Evolutionary conservation across 495 filamentous ascomycete species (phyloP), one percentile per base, ranked within the genome.

Genomic region (Apodospora peruviana): DNA sequence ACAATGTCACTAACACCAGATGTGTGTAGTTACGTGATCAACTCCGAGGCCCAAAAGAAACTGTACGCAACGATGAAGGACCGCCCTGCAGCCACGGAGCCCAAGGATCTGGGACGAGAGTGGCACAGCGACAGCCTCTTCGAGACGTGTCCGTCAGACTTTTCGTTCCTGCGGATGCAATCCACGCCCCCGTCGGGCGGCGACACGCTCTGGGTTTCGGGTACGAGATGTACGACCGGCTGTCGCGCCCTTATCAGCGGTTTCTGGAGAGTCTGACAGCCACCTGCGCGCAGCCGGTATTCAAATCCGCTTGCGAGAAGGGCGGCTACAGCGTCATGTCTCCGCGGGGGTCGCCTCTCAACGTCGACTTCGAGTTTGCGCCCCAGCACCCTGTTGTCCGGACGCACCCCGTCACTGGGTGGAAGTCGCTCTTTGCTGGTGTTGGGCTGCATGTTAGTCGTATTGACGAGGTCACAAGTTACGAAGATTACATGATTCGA

Each of bases 11-110:
- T n/a, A n/a, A n/a, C n/a, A n/a, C n/a, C n/a, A n/a, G n/a, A n/a
- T n/a, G n/a, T n/a, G n/a, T n/a, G n/a, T n/a, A 72, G 67, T 35
- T 73, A 73, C 49, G 70, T 73, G 19, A 73, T 73, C 51, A 73
- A 73, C 51, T 66, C 67, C 10, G 70, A 73, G 39, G 70, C 70
- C 0, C 57, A 61, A 7, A 73, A 73, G 55, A 69, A 67, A 48
- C 41, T 73, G 40, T 73, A 73, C 48, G 65, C 61, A 17, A 71
- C 70, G 4, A 71, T 72, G 70, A 61, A 59, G 47, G 48, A 52
- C 48, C 58, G 50, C 2, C 54, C 60, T 8, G 47, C 51, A 18
- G 20, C 27, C 11, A 58, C 14, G 20, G 66, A 73, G 44, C 68
- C 70, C 3, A 59, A 57, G 21, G 66, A 72, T 50, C 56, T 72